Evolutionary conservation across 225 moss, liverwort and hornwort genomes (phyloP).

Genomic region (Pleurozium schreberi): DNA sequence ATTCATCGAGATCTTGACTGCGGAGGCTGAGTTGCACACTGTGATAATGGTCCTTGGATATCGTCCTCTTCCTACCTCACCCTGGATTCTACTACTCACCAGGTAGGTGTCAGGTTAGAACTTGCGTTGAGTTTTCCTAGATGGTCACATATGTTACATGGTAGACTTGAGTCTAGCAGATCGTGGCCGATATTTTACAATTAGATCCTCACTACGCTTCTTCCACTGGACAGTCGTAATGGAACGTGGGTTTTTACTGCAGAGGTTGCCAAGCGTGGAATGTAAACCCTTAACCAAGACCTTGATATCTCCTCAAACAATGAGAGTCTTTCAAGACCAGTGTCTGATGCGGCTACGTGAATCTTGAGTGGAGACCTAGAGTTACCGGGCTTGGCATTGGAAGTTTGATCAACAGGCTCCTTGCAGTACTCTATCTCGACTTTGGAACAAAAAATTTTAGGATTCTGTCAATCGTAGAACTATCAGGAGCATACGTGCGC

Average conservation of each 20-base stretch:
- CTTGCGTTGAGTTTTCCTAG: background rate
- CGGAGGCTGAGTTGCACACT: background rate
- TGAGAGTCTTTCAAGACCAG: constrained; percentile 1
- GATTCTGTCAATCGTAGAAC: background rate
- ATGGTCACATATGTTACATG: background rate
- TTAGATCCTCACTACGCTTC: background rate
- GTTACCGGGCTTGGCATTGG: background rate
- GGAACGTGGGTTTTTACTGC: background rate
- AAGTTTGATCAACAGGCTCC: background rate
- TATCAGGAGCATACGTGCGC: background rate
- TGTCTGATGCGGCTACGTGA: background rate
- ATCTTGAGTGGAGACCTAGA: background rate
- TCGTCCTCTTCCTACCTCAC: background rate
- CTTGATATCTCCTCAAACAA: background rate
- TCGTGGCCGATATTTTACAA: background rate
- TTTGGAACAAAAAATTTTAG: background rate
- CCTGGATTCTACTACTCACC: background rate
- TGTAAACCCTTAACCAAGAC: background rate
- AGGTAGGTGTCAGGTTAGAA: background rate
- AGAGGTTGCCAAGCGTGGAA: background rate
- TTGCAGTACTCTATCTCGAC: background rate
- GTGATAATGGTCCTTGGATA: background rate
- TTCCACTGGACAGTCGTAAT: background rate
- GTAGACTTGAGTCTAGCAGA: background rate
- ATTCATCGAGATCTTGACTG: background rate